phyloP scores from a whole-genome alignment of 805 yeast species.

The Yarrowia osloensis region DNA sequence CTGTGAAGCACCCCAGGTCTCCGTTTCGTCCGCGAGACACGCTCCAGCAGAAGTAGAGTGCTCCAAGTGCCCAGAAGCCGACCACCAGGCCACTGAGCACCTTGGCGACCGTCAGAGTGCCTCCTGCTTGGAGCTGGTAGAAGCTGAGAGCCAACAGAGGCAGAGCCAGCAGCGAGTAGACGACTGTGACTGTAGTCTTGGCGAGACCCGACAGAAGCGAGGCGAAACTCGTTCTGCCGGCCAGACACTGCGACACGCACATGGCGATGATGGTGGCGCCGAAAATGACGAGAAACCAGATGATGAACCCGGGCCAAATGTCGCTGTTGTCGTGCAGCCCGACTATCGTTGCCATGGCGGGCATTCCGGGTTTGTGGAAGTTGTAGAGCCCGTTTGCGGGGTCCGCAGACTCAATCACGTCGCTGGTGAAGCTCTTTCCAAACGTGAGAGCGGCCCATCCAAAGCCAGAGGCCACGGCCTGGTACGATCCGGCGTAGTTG shows the following conservation, averaged over 20 bases:
- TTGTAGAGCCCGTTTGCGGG: conserved; percentile 31
- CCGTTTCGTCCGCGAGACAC: not conserved
- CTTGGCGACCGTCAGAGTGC: conserved; percentile 38
- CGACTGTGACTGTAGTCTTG: not conserved
- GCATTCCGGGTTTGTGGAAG: conserved; percentile 35
- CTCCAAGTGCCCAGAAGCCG: conserved; percentile 5
- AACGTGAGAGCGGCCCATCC: conserved; percentile 60
- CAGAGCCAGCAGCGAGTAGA: conserved; percentile 31
- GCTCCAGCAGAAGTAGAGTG: not conserved
- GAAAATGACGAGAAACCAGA: conserved; percentile 39
- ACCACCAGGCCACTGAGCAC: conserved; percentile 39
- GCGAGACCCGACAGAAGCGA: conserved; percentile 35
- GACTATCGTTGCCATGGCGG: conserved; percentile 35
- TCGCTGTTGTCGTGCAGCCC: conserved; percentile 38
- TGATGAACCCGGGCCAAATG: conserved; percentile 43
- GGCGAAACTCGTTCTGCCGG: not conserved
- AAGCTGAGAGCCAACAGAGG: conserved; percentile 31
- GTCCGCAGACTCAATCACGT: conserved; percentile 25
- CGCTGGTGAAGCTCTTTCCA: conserved; percentile 35
- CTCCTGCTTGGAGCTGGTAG: conserved; percentile 35
- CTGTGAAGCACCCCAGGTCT: conserved; percentile 2
- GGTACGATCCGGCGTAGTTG: conserved; percentile 63
- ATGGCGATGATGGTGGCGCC: conserved; percentile 38
- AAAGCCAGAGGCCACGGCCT: conserved; percentile 53
- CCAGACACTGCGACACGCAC: not conserved